Evolutionary conservation across 2,329 filamentous ascomycete genomes (phyloP), one percentile per base, ranked within the genome.

Genomic region (Amauroascus verrucosus): DNA sequence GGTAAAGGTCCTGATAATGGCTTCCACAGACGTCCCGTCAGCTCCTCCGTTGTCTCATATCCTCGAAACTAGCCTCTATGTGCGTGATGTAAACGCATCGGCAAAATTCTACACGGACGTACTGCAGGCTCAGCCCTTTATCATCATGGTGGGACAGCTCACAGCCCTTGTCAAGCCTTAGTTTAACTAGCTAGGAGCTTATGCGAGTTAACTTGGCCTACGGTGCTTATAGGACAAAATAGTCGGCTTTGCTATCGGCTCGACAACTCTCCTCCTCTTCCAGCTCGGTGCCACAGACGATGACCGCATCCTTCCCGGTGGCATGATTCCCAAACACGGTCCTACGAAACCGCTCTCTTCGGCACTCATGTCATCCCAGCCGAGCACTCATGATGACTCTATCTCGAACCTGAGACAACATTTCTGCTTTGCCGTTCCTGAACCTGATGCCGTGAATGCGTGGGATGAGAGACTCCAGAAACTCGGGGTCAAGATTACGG

Each of bases 61-160:
- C 46, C 56, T 65, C 9, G 64, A 65, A 45, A 65, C 64, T 20
- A 59, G 58, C 51, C 58, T 65, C 11, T 63, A 64, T 48, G 63
- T 64, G 43, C 60, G 60, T 20, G 61, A 63, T 47, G 24, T 65
- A 22, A 51, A 50, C 1, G 47, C 54, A 5, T 56, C 63, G 2
- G 55, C 58, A 13, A 57, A 60, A 14, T 65, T 65, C 53, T 65
- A 65, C 54, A 60, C 56, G 28, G 57, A 61, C 3, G 41, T 58
- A 1, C 48, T 65, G n/a, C 55, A 59, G 8, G 46, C 60, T 14
- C 45, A 59, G n/a, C 62, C 63, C 11, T 57, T 59, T 51, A 7
- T 54, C 2, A 1, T 8, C 16, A 33, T 52, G 49, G 49, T 52
- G 28, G n/a, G n/a, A n/a, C n/a, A n/a, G n/a, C n/a, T n/a, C n/a